phyloP scores from a whole-genome alignment of 2,329 filamentous ascomycete species.

The Aspergillus hiratsukae region DNA sequence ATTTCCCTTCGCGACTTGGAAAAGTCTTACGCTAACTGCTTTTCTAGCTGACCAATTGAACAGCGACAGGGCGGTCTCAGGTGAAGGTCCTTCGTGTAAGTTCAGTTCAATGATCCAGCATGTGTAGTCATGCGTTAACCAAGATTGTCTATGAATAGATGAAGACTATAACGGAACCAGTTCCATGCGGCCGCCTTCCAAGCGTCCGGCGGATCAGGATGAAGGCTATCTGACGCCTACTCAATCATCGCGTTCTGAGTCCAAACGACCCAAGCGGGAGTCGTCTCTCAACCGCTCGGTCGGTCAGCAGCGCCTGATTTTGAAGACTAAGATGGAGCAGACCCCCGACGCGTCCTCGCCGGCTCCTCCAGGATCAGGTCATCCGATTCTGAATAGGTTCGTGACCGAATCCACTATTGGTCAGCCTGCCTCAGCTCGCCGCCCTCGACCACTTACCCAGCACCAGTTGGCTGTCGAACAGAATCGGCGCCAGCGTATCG shows the following conservation, averaged over 20 bases:
- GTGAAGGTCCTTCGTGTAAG: conserved; percentile 13
- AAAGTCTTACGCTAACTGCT: conserved; percentile 1
- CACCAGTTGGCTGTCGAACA: conserved; percentile 49
- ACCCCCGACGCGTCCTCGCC: conserved; percentile 40
- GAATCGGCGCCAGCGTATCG: conserved; percentile 45
- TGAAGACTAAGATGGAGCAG: conserved; percentile 44
- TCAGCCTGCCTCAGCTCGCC: conserved; percentile 30
- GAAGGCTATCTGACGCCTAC: conserved; percentile 38
- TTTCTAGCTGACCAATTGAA: conserved; percentile 21
- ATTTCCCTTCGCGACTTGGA: neutral
- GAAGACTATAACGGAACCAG: neutral
- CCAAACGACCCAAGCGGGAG: conserved; percentile 37
- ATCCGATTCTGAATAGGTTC: conserved; percentile 41
- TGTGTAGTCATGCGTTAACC: conserved; percentile 1
- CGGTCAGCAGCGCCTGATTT: conserved; percentile 38
- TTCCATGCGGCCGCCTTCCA: conserved; percentile 30
- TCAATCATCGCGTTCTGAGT: conserved; percentile 33
- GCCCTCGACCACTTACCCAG: conserved; percentile 46
- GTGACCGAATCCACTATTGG: conserved; percentile 29
- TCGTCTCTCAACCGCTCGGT: conserved; percentile 33
- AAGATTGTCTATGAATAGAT: neutral
- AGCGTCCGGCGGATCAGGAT: conserved; percentile 35
- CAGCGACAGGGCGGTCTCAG: conserved; percentile 20
- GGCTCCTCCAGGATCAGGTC: conserved; percentile 39
- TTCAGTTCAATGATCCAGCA: conserved; percentile 15